A percentile compares a stretch with the other conserved stretches of the same genome.
These are phyloP conservation scores for Platanus orientalis DNA, from an alignment of 164 flowering plant genomes.

Conservation along the genomic window DNA sequence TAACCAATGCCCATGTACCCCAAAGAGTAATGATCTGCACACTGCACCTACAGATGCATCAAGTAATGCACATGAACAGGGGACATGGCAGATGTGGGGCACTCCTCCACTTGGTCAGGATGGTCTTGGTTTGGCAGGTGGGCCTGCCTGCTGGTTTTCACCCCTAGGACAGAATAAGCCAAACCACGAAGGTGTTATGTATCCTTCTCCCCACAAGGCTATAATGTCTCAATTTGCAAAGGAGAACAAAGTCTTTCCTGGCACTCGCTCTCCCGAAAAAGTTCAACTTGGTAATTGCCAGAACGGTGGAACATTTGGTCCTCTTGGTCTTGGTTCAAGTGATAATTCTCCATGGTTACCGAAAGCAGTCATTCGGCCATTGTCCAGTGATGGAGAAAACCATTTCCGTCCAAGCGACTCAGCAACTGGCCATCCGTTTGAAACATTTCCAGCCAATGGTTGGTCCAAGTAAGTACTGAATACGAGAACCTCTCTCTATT, in stretches of 20 bases:
- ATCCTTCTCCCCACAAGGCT: conserved; percentile 36
- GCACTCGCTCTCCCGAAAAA: conserved; percentile 36
- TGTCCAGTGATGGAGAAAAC: conserved; percentile 27
- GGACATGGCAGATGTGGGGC: conserved; percentile 68
- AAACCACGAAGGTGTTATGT: conserved; percentile 41
- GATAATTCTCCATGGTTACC: conserved; percentile 48
- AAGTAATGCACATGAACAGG: conserved; percentile 9
- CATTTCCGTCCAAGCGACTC: conserved; percentile 34
- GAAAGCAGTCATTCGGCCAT: conserved; percentile 37
- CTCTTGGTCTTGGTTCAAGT: conserved; percentile 28
- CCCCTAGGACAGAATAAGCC: conserved; percentile 46
- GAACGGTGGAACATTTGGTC: conserved; percentile 34
- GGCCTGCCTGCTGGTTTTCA: conserved; percentile 60
- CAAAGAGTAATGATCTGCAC: conserved; percentile 41
- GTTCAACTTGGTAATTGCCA: conserved; percentile 33
- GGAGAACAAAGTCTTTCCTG: conserved; percentile 42
- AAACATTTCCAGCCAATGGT: conserved; percentile 35
- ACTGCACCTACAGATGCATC: conserved; percentile 22
- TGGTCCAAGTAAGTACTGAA: conserved; percentile 56
- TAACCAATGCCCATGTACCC: conserved; percentile 17
- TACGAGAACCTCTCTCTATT: not conserved
- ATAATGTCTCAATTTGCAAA: conserved; percentile 47
- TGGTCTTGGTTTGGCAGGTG: conserved; percentile 60
- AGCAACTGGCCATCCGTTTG: conserved; percentile 32
- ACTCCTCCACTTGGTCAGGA: conserved; percentile 64